Evolutionary conservation across 306 rosid species (phyloP).

Genomic region (Inga laurina): DNA sequence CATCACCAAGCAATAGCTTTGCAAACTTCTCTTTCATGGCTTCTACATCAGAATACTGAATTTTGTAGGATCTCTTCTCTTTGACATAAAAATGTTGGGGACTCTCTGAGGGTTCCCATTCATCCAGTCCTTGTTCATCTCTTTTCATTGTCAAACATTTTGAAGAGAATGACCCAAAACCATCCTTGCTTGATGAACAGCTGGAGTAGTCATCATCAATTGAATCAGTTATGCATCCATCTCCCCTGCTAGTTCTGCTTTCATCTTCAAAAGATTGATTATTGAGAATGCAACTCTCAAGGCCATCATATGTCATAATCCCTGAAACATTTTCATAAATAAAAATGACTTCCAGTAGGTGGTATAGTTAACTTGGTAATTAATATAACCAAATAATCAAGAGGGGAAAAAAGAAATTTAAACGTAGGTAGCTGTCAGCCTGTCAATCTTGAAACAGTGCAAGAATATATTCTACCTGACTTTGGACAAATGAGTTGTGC

Average conservation of each 20-base stretch:
- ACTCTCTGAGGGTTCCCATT: constrained; percentile 71
- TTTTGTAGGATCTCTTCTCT: constrained; percentile 55
- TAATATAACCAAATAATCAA: neutral
- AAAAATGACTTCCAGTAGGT: constrained; percentile 6
- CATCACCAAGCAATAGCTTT: constrained; percentile 86
- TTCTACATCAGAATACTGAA: constrained; percentile 66
- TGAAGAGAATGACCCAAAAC: constrained; percentile 79
- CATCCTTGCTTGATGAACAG: constrained; percentile 86
- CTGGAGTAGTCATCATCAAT: constrained; percentile 71
- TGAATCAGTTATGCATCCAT: constrained; percentile 80
- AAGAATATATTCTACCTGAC: constrained; percentile 44
- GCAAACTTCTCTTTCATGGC: constrained; percentile 87
- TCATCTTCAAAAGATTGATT: constrained; percentile 70
- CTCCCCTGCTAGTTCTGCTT: constrained; percentile 80
- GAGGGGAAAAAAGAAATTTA: neutral
- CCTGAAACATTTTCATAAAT: constrained; percentile 52
- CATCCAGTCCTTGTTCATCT: constrained; percentile 63
- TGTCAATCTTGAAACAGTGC: constrained; percentile 38
- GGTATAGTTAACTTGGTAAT: neutral
- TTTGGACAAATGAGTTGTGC: constrained; percentile 30
- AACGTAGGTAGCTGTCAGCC: constrained; percentile 25
- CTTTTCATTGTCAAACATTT: constrained; percentile 67
- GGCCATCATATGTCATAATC: constrained; percentile 85
- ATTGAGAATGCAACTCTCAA: constrained; percentile 79
- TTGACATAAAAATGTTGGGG: constrained; percentile 58